Evolutionary conservation across 1,284 basidiomycete genomes (phyloP).

Genomic region (Schizophyllum amplum): DNA sequence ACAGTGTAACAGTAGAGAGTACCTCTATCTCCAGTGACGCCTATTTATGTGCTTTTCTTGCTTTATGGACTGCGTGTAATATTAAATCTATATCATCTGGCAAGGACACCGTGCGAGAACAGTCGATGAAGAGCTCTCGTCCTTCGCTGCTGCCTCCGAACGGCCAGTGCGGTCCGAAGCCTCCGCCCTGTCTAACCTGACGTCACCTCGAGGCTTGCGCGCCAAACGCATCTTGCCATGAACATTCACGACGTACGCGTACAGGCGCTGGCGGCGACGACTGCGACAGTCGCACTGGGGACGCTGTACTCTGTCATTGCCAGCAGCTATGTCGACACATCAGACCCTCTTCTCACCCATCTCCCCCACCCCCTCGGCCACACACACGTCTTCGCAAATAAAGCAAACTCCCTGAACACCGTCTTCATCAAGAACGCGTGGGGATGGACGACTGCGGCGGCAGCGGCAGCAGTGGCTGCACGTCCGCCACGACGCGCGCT

Average conservation of each 20-base stretch:
- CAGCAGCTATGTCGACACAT: slow-evolving; percentile 57
- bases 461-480: slow-evolving; percentile 16
- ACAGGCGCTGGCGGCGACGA: slow-evolving; percentile 22
- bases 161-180: too few species aligned
- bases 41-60: too few species aligned
- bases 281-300: slow-evolving; percentile 26
- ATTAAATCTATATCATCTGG: too few species aligned
- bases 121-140: too few species aligned
- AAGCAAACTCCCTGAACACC: slow-evolving; percentile 77
- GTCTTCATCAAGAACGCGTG: slow-evolving; percentile 88
- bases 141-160: too few species aligned
- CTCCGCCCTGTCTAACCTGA: not conserved
- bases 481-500: slow-evolving; percentile 33
- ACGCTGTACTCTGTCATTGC: slow-evolving; percentile 34
- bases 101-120: too few species aligned
- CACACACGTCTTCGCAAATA: slow-evolving; percentile 76
- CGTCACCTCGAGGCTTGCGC: slow-evolving; percentile 11
- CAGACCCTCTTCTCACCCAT: slow-evolving; percentile 58
- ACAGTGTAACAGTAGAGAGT: too few species aligned
- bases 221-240: slow-evolving; percentile 14
- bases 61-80: too few species aligned
- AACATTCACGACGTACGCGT: slow-evolving; percentile 15
- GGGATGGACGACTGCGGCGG: slow-evolving; percentile 76
- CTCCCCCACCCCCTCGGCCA: slow-evolving; percentile 59
- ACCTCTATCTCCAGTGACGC: too few species aligned